These are phyloP conservation scores for Hanseniaspora valbyensis DNA, from an alignment of 805 yeast species.

Conservation along the genomic window DNA sequence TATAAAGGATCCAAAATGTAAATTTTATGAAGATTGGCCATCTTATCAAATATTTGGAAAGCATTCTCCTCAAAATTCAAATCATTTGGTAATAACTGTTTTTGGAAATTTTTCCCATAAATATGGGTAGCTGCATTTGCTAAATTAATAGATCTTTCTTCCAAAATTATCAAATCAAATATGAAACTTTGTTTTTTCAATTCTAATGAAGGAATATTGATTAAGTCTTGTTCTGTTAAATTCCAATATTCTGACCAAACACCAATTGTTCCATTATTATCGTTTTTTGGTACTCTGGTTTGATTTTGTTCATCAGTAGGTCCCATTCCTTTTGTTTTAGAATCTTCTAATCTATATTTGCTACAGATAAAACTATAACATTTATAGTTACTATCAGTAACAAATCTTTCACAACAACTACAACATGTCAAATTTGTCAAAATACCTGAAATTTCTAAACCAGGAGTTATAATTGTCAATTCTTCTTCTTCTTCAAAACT, in stretches of 20 bases:
- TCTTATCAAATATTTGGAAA: constrained; percentile 43
- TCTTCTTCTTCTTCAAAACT: constrained; percentile 24
- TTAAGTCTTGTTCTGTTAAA: constrained; percentile 42
- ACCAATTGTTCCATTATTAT: constrained; percentile 30
- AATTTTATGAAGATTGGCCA: constrained; percentile 46
- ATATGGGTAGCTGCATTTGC: constrained; percentile 53
- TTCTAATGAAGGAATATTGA: constrained; percentile 39
- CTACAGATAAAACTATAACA: constrained; percentile 11
- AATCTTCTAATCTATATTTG: background rate
- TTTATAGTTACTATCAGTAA: constrained; percentile 3
- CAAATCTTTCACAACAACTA: constrained; percentile 5
- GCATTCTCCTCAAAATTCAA: constrained; percentile 51
- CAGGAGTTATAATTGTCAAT: constrained; percentile 30
- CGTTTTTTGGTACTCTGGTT: constrained; percentile 27
- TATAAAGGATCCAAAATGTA: constrained; percentile 48
- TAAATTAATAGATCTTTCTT: constrained; percentile 57
- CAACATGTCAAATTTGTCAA: constrained; percentile 16
- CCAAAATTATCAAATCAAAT: constrained; percentile 62
- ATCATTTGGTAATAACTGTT: constrained; percentile 38
- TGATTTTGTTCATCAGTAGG: background rate
- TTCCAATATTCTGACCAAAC: constrained; percentile 65
- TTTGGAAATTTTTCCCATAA: constrained; percentile 37
- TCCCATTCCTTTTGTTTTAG: background rate
- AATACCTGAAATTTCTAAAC: constrained; percentile 29
- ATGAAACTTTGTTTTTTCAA: constrained; percentile 62